Evolutionary conservation across 257 asterid genomes (phyloP).

Genomic region (Plectranthus barbatus): DNA sequence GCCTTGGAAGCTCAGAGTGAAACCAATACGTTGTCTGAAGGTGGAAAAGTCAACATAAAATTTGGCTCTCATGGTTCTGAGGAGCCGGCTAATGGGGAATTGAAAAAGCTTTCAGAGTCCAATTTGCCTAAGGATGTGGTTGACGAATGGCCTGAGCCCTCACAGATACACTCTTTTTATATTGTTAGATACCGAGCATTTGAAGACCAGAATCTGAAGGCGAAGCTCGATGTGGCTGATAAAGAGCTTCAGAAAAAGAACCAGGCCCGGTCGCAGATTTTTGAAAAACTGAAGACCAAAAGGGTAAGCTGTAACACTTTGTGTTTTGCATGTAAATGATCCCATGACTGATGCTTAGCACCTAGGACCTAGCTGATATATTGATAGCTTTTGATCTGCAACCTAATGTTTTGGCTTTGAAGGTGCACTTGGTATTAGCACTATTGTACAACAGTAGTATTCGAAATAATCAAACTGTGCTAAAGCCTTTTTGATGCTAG

Average conservation of each 20-base stretch:
- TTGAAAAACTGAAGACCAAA: constrained; percentile 53
- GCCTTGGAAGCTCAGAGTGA: constrained; percentile 21
- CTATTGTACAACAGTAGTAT: not conserved
- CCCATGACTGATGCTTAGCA: not conserved
- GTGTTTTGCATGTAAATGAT: not conserved
- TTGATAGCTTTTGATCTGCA: not conserved
- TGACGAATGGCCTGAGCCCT: constrained; percentile 86
- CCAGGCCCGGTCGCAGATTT: constrained; percentile 50
- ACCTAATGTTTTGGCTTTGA: not conserved
- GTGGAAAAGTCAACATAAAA: constrained; percentile 21
- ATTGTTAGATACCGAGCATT: constrained; percentile 46
- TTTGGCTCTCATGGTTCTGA: constrained; percentile 39
- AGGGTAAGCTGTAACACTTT: constrained; percentile 37
- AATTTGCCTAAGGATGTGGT: constrained; percentile 66
- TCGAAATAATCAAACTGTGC: not conserved
- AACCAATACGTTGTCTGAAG: constrained; percentile 13
- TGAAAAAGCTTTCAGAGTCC: constrained; percentile 25
- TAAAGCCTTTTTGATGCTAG: not conserved
- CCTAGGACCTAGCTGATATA: not conserved
- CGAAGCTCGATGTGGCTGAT: constrained; percentile 59
- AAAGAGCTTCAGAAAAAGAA: constrained; percentile 64
- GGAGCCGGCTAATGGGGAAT: constrained; percentile 19
- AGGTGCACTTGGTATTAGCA: not conserved
- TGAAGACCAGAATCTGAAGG: constrained; percentile 62
- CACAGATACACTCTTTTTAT: constrained; percentile 52